phyloP scores from a whole-genome alignment of 495 filamentous ascomycete genomes.

The Trichoderma gamsii region DNA sequence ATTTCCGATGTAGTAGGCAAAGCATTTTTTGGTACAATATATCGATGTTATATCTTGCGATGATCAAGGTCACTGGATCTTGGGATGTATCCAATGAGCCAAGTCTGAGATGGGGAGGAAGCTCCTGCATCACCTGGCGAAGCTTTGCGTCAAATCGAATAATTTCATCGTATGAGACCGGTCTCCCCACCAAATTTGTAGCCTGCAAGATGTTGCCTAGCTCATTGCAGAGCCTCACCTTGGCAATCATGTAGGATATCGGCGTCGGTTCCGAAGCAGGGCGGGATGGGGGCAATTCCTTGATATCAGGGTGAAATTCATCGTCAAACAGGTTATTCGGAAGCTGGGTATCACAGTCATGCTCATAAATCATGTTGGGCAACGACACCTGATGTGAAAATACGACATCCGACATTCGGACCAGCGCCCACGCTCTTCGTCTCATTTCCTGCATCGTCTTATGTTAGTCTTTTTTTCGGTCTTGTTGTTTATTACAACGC shows the following conservation, averaged over 20 bases:
- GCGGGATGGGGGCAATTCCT: constrained; percentile 67
- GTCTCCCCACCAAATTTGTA: constrained; percentile 43
- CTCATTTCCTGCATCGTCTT: constrained; percentile 62
- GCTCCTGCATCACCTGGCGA: constrained; percentile 56
- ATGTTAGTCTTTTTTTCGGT: background rate
- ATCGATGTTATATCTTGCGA: constrained; percentile 75
- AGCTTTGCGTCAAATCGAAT: constrained; percentile 68
- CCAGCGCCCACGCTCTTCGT: constrained; percentile 78
- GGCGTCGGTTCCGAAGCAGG: constrained; percentile 74
- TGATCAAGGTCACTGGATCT: constrained; percentile 71
- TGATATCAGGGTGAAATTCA: constrained; percentile 76
- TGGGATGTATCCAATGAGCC: constrained; percentile 64
- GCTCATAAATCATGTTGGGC: constrained; percentile 77
- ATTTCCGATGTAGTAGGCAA: constrained; percentile 78
- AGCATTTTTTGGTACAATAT: constrained; percentile 77
- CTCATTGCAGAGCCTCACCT: constrained; percentile 58
- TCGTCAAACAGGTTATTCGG: constrained; percentile 92
- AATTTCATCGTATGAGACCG: constrained; percentile 69
- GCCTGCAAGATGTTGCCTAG: constrained; percentile 49
- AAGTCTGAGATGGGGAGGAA: constrained; percentile 66
- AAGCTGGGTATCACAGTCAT: constrained; percentile 78
- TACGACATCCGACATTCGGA: constrained; percentile 73
- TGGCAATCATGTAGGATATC: constrained; percentile 81
- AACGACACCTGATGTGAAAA: constrained; percentile 86
- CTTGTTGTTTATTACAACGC: background rate